These are phyloP conservation scores for Colletotrichum sp. DNA, from an alignment of 2,329 filamentous ascomycete genomes.

Conservation along the genomic window DNA sequence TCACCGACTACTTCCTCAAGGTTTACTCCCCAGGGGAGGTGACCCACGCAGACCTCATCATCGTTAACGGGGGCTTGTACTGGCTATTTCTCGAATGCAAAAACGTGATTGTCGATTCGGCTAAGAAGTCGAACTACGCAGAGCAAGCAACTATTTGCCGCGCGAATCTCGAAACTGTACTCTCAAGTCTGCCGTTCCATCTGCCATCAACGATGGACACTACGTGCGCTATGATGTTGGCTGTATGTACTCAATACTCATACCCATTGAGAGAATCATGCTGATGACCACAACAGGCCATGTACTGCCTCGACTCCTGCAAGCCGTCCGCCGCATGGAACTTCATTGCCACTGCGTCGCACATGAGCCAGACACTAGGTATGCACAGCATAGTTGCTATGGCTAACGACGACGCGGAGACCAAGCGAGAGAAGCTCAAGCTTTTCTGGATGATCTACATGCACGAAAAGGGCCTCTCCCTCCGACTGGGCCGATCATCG, in stretches of 20 bases:
- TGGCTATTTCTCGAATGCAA: slow-evolving; percentile 26
- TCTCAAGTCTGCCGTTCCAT: slow-evolving; percentile 26
- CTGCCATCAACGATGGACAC: slow-evolving; percentile 19
- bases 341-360: slow-evolving; percentile 24
- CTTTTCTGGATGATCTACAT: slow-evolving; percentile 32
- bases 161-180: slow-evolving; percentile 26
- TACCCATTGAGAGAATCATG: accelerated
- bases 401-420: not conserved
- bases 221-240: slow-evolving; percentile 23
- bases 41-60: slow-evolving; percentile 24
- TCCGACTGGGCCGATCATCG: slow-evolving; percentile 29
- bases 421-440: slow-evolving; percentile 6
- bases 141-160: slow-evolving; percentile 21
- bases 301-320: slow-evolving; percentile 25
- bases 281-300: not conserved
- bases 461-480: slow-evolving; percentile 27
- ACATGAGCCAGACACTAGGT: slow-evolving; percentile 24
- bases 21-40: slow-evolving; percentile 23
- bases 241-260: slow-evolving; percentile 9
- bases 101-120: slow-evolving; percentile 1
- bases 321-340: slow-evolving; percentile 26
- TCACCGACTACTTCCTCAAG: slow-evolving; percentile 26
- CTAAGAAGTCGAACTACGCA: slow-evolving; percentile 10
- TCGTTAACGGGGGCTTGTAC: slow-evolving; percentile 24
- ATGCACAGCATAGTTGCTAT: slow-evolving; percentile 23